Base-by-base conservation (phyloP, 148 eudicot genomes). In the Camellia lanceoleosa region DNA sequence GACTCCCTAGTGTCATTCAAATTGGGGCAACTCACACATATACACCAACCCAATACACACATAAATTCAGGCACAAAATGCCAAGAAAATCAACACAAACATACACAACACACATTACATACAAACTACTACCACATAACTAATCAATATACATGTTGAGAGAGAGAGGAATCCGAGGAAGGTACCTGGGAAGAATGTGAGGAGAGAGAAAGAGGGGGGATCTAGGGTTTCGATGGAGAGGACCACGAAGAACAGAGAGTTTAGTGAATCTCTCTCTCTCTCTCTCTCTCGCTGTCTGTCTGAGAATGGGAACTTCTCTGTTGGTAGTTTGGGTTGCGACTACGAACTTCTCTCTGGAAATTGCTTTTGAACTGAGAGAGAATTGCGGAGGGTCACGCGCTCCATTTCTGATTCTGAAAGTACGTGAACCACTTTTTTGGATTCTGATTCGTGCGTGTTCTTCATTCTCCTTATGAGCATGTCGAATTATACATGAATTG, bases 211-310 rank as follows among this genome's bases (percentile, higher is more conserved):
- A 15, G 67, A 46, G 23, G 78, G 47, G 6, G 78, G 47, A 63
- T 44, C 68, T 61, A 63, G 69, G 80, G 80, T 78, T 78, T 78
- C 11, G 61, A 66, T 38, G 71, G 72, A 65, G 72, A 43, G 38
- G 49, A 71, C n/a, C 19, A 65, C 30, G 16, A 52, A n/a, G 58
- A 16, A 56, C 9, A 49, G 51, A 74, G 74, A 78, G 19, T 13
- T 63, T 55, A 67, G 54, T 59, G 63, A 67, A 56, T 78, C 76
- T 55, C 75, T 44, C 72, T 44, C 20, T 68, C 46, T 66, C 69
- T 47, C 55, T 51, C 75, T 73, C 62, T 54, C 47, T 74, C 67
- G 30, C 30, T 23, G 30, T 74, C 38, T 23, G 30, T 8, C 44
- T 54, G 41, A 20, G 41, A 30, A 10, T 15, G 9, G 38, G 38